These are phyloP conservation scores for Aspergillus versicolor DNA, from an alignment of 2,329 filamentous ascomycete genomes.

Conservation along the genomic window DNA sequence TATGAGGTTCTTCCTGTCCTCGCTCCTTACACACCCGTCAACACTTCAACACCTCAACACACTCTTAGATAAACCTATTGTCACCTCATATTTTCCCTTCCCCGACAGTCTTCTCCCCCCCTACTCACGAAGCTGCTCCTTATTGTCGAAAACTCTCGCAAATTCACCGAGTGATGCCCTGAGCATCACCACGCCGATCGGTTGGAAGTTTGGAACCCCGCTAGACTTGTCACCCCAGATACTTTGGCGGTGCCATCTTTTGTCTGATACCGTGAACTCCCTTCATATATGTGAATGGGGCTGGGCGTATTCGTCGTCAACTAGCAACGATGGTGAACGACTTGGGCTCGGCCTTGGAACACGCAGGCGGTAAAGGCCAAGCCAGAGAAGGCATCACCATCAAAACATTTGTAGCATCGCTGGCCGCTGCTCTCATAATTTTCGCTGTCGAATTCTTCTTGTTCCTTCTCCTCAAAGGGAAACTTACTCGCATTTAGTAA, in stretches of 20 bases:
- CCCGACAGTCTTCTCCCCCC: neutral
- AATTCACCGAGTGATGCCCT: neutral
- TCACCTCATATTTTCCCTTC: constrained; percentile 2
- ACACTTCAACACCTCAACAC: neutral
- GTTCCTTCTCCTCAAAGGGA: constrained; percentile 77
- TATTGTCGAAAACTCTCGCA: neutral
- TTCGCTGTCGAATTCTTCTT: constrained; percentile 64
- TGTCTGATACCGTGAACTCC: neutral
- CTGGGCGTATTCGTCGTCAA: neutral
- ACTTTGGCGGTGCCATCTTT: neutral
- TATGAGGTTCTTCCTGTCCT: constrained; percentile 1
- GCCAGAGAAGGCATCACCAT: constrained; percentile 37
- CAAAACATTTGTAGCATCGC: constrained; percentile 62
- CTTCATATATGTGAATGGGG: neutral
- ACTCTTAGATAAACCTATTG: neutral
- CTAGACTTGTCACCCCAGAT: neutral
- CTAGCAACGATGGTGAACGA: constrained; percentile 23
- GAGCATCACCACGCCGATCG: neutral
- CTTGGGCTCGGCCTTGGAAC: constrained; percentile 35
- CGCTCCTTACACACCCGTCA: constrained; percentile 2
- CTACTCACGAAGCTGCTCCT: neutral
- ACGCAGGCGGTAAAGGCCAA: constrained; percentile 36
- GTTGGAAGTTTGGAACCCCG: neutral
- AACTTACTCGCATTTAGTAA: constrained; percentile 79
- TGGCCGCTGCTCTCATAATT: constrained; percentile 61